Conservation (phyloP, 148 eudicot species). For the Rhododendron ferrugineum region DNA sequence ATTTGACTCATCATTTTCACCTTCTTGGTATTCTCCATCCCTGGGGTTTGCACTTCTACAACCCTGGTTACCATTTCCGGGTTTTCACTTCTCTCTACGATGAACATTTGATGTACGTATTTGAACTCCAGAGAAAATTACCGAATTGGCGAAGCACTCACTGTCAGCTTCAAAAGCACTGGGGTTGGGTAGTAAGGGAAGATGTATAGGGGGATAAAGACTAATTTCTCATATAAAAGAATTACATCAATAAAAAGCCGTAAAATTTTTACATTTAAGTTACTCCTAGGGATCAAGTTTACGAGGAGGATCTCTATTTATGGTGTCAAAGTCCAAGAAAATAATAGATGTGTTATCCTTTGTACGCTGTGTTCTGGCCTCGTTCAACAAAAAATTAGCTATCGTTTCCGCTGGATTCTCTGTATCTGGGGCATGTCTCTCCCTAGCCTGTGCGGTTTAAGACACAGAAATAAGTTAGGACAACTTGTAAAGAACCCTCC, state of each 20-base stretch:
- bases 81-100: not conserved
- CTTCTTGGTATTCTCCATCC: not conserved
- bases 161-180: not conserved
- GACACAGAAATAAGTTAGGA: not conserved
- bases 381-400: conserved; percentile 62
- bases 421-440: conserved; percentile 32
- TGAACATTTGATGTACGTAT: not conserved
- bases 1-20: not conserved
- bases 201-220: not conserved
- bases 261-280: conserved; percentile 5
- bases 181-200: not conserved
- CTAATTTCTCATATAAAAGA: not conserved
- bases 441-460: conserved; percentile 52
- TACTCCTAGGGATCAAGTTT: conserved; percentile 44
- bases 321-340: conserved; percentile 68
- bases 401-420: conserved; percentile 59
- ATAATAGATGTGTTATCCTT: conserved; percentile 92
- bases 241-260: conserved; percentile 3
- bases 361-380: conserved; percentile 84
- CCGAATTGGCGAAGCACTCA: not conserved
- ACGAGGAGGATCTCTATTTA: conserved; percentile 39
- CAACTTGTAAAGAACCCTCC: not conserved
- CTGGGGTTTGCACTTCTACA: not conserved
- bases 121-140: not conserved
- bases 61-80: not conserved